Percentiles rank a stretch among this genome's conserved stretches.
Evolutionary conservation across 768 basidiomycete species (phyloP).

Genomic region (Lactifluus volemus): DNA sequence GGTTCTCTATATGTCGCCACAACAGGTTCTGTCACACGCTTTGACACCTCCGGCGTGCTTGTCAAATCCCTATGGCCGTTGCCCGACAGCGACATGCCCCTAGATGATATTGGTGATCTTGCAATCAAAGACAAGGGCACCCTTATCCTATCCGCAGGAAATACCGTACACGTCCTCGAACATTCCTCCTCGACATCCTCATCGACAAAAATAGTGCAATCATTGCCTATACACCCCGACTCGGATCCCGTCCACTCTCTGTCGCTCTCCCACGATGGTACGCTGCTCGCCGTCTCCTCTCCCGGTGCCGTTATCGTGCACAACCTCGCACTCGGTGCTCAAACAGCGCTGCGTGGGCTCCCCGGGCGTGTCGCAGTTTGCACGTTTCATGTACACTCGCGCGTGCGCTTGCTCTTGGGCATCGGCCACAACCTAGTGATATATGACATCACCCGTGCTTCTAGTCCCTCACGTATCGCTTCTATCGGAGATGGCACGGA

Average conservation of each 20-base stretch:
- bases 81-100: conserved; percentile 25
- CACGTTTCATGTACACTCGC: conserved; percentile 53
- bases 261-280: conserved; percentile 49
- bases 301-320: conserved; percentile 47
- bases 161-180: conserved; percentile 45
- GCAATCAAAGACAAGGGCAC: conserved; percentile 30
- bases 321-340: conserved; percentile 46
- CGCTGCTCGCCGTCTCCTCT: conserved; percentile 50
- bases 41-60: conserved; percentile 38
- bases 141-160: conserved; percentile 40
- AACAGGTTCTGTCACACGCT: conserved; percentile 40
- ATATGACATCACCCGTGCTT: conserved; percentile 54
- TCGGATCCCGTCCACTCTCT: conserved; percentile 38
- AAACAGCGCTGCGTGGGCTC: conserved; percentile 47
- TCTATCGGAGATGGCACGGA: conserved; percentile 34
- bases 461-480: conserved; percentile 45
- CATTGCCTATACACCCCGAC: conserved; percentile 43
- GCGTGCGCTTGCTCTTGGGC: conserved; percentile 51
- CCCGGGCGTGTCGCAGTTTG: conserved; percentile 40
- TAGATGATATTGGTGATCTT: conserved; percentile 29
- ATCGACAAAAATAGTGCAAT: conserved; percentile 34
- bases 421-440: conserved; percentile 44
- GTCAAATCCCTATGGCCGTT: conserved; percentile 37
- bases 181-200: conserved; percentile 28
- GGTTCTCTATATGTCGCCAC: conserved; percentile 46